Evolutionary conservation across 768 basidiomycete species (phyloP).

Genomic region (Austroboletus eburneus): DNA sequence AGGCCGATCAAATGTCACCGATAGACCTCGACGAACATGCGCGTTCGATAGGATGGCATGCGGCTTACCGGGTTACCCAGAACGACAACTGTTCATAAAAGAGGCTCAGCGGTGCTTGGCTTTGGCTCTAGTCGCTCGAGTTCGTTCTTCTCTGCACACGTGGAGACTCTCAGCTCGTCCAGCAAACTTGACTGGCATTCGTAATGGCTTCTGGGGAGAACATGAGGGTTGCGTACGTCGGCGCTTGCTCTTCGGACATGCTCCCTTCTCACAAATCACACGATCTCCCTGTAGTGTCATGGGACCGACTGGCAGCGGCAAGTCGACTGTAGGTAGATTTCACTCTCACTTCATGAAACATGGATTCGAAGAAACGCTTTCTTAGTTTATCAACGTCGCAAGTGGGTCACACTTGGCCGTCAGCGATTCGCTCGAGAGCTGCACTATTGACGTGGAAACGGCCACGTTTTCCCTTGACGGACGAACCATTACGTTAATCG

Average conservation of each 20-base stretch:
- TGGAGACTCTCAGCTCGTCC: background rate
- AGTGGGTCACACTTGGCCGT: constrained; percentile 17
- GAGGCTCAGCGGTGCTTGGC: too few relatives aligned
- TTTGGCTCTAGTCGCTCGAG: too few relatives aligned
- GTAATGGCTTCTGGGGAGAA: constrained; percentile 8
- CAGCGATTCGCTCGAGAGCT: constrained; percentile 25
- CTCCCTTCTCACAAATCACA: background rate
- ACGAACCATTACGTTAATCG: constrained; percentile 42
- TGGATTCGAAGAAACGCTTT: background rate
- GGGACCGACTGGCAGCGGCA: constrained; percentile 30
- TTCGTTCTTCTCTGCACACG: too few relatives aligned
- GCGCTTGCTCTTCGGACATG: background rate
- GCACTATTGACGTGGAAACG: constrained; percentile 26
- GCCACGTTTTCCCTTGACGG: constrained; percentile 42
- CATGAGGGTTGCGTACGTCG: constrained; percentile 25
- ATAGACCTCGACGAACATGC: background rate
- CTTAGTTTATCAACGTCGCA: constrained; percentile 19
- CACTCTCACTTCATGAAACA: background rate
- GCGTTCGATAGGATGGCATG: background rate
- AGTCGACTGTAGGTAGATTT: constrained; percentile 26
- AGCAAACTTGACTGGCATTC: background rate
- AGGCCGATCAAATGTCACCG: constrained; percentile 8
- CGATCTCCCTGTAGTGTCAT: constrained; percentile 23
- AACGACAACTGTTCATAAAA: constrained; percentile 1
- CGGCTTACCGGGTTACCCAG: background rate